Evolutionary conservation across 768 basidiomycete genomes (phyloP), one percentile per base, ranked within the genome.

Genomic region (Leccinum variicolor): DNA sequence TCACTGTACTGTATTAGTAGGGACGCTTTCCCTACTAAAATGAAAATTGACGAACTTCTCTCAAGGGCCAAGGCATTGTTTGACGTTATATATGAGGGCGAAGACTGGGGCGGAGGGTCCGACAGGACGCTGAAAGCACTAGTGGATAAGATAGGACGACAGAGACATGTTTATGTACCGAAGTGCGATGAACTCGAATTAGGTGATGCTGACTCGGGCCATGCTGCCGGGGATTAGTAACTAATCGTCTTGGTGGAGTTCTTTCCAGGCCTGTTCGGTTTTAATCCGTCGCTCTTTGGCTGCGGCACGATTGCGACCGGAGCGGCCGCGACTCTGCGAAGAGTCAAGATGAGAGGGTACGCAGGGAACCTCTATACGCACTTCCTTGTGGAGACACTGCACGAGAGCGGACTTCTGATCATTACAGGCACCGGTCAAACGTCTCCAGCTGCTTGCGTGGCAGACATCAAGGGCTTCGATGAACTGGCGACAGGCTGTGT

Each of bases 391-490:
- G 55, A 92, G 75, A 74, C 90, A 92, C 54, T 76, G 74, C 65
- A 88, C 89, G 63, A 92, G 75, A 47, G 83, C 80, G 55, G 83
- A 75, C 73, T 92, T 92, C 52, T 80, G 77, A 56, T 66, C 74
- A 65, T 92, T 92, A 69, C 90, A 92, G 17, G 78, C 81, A 21
- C 89, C 90, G 1, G 84, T 81, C 59, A 87, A 79, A 60, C 83
- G 82, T 25, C 79, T 78, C 86, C 86, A 89, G 55, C 69, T 76
- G 64, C 76, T 81, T 19, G 75, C 68, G 66, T 92, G 90, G 66
- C 90, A 92, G 49, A 79, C 74, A 51, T 90, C 81, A 25, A 92
- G 83, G 2, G 90, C 90, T 62, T 90, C 75, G 54, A 92, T 89
- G 66, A 92, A 86, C 17, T 90, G 88, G 66, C 77, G 81, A 77